These are phyloP conservation scores for Agaricus subrufescens DNA, from an alignment of 768 basidiomycete species.

Conservation along the genomic window DNA sequence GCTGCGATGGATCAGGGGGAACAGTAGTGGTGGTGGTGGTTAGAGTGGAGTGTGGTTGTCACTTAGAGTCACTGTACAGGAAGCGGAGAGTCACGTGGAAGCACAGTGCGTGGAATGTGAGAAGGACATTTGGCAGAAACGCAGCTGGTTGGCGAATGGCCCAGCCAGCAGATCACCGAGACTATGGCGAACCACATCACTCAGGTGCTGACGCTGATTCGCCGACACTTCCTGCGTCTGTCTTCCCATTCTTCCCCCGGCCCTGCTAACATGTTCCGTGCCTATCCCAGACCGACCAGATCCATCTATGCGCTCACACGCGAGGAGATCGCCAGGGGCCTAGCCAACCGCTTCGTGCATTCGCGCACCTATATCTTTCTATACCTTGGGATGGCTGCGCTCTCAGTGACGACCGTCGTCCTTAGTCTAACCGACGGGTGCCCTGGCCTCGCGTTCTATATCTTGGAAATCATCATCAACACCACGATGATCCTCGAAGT, in stretches of 20 bases:
- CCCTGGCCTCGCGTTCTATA: conserved; percentile 82
- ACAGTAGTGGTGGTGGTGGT: background rate
- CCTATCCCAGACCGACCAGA: conserved; percentile 51
- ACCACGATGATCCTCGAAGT: conserved; percentile 94
- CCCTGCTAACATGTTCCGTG: conserved; percentile 15
- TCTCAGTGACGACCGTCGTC: conserved; percentile 82
- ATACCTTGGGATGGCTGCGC: conserved; percentile 83
- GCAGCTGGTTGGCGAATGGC: conserved; percentile 25
- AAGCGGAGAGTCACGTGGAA: conserved; percentile 5
- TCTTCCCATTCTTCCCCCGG: conserved; percentile 7
- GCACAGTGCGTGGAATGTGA: background rate
- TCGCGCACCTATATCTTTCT: conserved; percentile 83
- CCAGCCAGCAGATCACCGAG: conserved; percentile 27
- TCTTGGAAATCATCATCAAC: conserved; percentile 87
- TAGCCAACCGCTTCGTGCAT: conserved; percentile 89
- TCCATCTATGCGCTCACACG: conserved; percentile 86
- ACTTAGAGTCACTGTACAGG: conserved; percentile 1
- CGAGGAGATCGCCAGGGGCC: conserved; percentile 75
- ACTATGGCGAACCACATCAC: conserved; percentile 29
- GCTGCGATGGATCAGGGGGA: conserved; percentile 1
- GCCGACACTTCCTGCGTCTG: conserved; percentile 19
- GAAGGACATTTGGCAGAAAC: background rate
- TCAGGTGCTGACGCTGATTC: conserved; percentile 4
- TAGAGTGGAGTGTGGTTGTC: background rate
- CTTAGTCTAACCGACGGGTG: conserved; percentile 82